These are phyloP conservation scores for Candida morakotiae DNA, from an alignment of 805 yeast species.

Conservation along the genomic window DNA sequence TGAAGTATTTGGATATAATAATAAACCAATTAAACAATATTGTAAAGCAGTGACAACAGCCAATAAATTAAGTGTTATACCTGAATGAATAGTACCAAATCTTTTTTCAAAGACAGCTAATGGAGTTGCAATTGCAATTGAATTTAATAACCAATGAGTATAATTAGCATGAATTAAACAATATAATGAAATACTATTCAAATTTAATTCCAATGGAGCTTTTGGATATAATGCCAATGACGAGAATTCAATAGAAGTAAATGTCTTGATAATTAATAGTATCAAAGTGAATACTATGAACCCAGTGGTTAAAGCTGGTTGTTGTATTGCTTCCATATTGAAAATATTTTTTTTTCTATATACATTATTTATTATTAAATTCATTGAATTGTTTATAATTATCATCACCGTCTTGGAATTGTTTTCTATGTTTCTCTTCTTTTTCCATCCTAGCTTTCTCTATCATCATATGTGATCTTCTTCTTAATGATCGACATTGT, in stretches of 20 bases:
- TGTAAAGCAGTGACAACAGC: slow-evolving; percentile 68
- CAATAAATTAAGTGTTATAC: slow-evolving; percentile 67
- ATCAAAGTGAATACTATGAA: slow-evolving; percentile 49
- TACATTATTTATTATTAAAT: slow-evolving; percentile 12
- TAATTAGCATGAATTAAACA: slow-evolving; percentile 64
- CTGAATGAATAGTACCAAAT: slow-evolving; percentile 85
- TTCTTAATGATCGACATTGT: slow-evolving; percentile 74
- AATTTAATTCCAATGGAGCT: slow-evolving; percentile 43
- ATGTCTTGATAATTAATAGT: slow-evolving; percentile 35
- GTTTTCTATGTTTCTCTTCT: slow-evolving; percentile 28
- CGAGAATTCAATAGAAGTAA: slow-evolving; percentile 19
- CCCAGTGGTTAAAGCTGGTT: slow-evolving; percentile 63
- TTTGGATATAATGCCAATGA: slow-evolving; percentile 50
- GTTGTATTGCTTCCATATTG: not conserved
- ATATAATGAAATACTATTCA: slow-evolving; percentile 62
- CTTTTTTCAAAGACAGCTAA: slow-evolving; percentile 61
- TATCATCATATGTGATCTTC: slow-evolving; percentile 62
- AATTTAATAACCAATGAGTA: slow-evolving; percentile 59
- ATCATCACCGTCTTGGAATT: slow-evolving; percentile 19
- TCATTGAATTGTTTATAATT: slow-evolving; percentile 23
- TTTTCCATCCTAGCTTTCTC: slow-evolving; percentile 58
- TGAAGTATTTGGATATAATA: slow-evolving; percentile 48
- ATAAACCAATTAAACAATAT: slow-evolving; percentile 48
- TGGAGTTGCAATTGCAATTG: slow-evolving; percentile 54
- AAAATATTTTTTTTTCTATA: not conserved